phyloP scores from a whole-genome alignment of 2,329 filamentous ascomycete species.

The Phoma sp. region DNA sequence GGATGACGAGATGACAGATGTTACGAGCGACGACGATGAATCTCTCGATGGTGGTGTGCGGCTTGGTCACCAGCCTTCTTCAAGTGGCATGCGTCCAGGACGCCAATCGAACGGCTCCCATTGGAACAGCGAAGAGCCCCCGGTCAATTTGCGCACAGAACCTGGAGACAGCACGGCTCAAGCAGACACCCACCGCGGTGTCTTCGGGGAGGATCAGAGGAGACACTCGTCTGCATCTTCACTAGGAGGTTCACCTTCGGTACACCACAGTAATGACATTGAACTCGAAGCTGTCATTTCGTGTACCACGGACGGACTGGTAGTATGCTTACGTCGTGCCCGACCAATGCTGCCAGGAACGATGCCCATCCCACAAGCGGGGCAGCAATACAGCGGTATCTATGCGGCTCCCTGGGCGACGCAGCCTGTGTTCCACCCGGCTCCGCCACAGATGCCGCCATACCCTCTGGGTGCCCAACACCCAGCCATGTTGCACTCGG shows the following conservation, averaged over 20 bases:
- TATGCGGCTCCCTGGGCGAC: conserved; percentile 83
- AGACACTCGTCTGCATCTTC: conserved; percentile 40
- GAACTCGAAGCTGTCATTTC: conserved; percentile 91
- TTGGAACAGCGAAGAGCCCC: conserved; percentile 26
- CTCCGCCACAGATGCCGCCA: conserved; percentile 46
- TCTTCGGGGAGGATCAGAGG: conserved; percentile 36
- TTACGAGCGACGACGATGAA: conserved; percentile 56
- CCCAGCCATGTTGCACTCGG: conserved; percentile 54
- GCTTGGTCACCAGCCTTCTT: conserved; percentile 3
- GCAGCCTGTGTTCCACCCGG: conserved; percentile 63
- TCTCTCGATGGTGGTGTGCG: conserved; percentile 55
- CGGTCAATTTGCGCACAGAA: conserved; percentile 46
- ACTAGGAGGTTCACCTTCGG: conserved; percentile 30
- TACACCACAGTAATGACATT: conserved; percentile 53
- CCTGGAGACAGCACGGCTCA: conserved; percentile 56
- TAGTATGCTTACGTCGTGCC: conserved; percentile 79
- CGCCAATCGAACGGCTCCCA: conserved; percentile 21
- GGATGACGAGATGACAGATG: conserved; percentile 56
- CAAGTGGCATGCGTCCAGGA: conserved; percentile 5
- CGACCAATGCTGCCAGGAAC: conserved; percentile 68
- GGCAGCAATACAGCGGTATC: conserved; percentile 58
- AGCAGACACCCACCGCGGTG: conserved; percentile 41
- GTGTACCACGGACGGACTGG: conserved; percentile 85
- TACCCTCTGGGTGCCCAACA: conserved; percentile 45
- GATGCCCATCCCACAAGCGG: conserved; percentile 28